A percentile compares a stretch with the other conserved stretches of the same genome.
Evolutionary conservation across 441 rosid species (phyloP).

Genomic region (Mallotus japonicus): DNA sequence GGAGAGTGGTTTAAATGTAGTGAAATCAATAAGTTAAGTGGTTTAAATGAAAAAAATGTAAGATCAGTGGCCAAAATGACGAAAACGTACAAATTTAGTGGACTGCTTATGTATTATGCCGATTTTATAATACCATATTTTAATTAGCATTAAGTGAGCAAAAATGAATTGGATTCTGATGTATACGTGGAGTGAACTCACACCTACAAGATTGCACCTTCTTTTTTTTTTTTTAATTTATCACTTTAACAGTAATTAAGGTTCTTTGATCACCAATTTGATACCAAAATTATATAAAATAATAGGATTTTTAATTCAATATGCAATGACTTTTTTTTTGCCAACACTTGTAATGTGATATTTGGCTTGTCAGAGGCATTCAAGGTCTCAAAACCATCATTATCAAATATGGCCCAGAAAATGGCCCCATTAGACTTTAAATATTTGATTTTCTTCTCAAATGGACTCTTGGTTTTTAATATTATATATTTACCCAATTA

Average conservation of each 20-base stretch:
- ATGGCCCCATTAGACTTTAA: conserved; percentile 3
- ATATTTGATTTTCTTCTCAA: conserved; percentile 5
- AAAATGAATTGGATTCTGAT: no score
- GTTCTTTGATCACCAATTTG: conserved; percentile 3
- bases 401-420: background rate
- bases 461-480: background rate
- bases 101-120: no score
- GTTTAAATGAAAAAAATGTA: no score
- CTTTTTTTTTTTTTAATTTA: background rate
- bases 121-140: no score
- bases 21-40: no score
- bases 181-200: no score
- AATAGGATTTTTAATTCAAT: conserved; percentile 5
- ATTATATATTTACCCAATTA: conserved; percentile 25
- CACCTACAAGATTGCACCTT: no score
- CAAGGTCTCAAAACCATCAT: conserved; percentile 2
- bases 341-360: background rate
- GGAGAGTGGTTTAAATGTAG: no score
- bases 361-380: conserved; percentile 12
- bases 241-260: background rate
- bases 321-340: background rate
- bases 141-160: no score
- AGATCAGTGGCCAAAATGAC: no score
- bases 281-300: background rate
- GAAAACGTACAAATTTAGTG: no score